Conservation (phyloP, 805 yeast genomes). For the Ogataea ramenticola region DNA sequence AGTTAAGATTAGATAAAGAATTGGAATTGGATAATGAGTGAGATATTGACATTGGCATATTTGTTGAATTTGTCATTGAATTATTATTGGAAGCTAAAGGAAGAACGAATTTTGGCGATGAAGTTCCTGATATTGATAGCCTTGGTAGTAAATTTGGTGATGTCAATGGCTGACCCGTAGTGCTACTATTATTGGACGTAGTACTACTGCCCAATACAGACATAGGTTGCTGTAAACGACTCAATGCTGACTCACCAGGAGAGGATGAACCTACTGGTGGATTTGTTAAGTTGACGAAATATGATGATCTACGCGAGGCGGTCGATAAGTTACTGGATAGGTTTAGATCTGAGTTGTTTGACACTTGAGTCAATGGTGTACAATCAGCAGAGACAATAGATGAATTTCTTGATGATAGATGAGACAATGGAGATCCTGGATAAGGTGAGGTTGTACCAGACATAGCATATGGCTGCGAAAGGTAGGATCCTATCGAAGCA, state of each 20-base stretch:
- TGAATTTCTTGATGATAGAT: constrained; percentile 24
- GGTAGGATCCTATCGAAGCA: constrained; percentile 17
- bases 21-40: background rate
- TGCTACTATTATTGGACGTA: too few relatives aligned
- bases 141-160: constrained; percentile 18
- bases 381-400: constrained; percentile 24
- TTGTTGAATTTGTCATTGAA: background rate
- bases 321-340: constrained; percentile 4
- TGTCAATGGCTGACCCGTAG: constrained; percentile 3
- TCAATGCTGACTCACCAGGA: constrained; percentile 3
- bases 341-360: constrained; percentile 12
- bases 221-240: background rate
- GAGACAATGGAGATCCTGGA: constrained; percentile 24
- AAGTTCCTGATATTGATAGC: constrained; percentile 17
- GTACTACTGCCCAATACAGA: too few relatives aligned
- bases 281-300: constrained; percentile 3
- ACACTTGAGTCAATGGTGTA: constrained; percentile 19
- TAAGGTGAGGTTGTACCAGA: constrained; percentile 11
- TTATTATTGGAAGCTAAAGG: constrained; percentile 1
- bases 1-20: background rate
- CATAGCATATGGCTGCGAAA: background rate
- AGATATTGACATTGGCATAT: background rate
- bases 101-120: constrained; percentile 14
- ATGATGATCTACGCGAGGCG: constrained; percentile 21
- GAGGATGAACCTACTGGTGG: background rate